Evolutionary conservation across 1,139 yeast species (phyloP), one percentile per base, ranked within the genome.

Genomic region (Yamadazyma oceani): DNA sequence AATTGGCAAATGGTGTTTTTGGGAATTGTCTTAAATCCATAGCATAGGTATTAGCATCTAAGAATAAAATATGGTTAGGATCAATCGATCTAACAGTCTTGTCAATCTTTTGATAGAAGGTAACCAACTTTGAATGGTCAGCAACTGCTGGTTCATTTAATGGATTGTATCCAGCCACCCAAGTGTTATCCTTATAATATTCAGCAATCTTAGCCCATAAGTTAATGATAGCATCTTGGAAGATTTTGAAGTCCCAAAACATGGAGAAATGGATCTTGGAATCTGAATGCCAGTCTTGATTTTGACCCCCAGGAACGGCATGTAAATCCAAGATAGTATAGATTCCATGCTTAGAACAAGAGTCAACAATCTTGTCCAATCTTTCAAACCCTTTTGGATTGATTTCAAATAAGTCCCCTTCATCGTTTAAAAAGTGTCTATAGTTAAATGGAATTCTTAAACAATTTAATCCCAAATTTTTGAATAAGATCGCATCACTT

Each of bases 161-260:
- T 19, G 75, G 73, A 45, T 71, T 71, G 54, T 70, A 71, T 9
- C 77, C 77, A 10, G 77, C 77, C 32, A 71, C 62, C 69, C 69
- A 69, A 23, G 55, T 46, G 47, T 71, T 70, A 40, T 62, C 66
- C 43, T 58, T 61, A 49, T 71, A 71, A 46, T 68, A 60, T 25
- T 53, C 51, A 6, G 76, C 76, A 36, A 71, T 54, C 31, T 57
- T 58, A 15, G 45, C 52, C 76, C 76, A 71, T 39, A 71, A 61
- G 40, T 68, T 58, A 36, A 66, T 55, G 17, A 64, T 55, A 12
- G 60, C 60, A 42, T 69, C 75, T 50, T 70, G 75, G 53, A 69
- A 67, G 14, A 66, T 56, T 44, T 62, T 64, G 54, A 68, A 71
- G 22, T 67, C 69, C 73, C 75, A 71, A 50, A 71, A 70, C 24